Evolutionary conservation across 73 alveolate species (phyloP).

Genomic region (Paramecium primaurelia): DNA sequence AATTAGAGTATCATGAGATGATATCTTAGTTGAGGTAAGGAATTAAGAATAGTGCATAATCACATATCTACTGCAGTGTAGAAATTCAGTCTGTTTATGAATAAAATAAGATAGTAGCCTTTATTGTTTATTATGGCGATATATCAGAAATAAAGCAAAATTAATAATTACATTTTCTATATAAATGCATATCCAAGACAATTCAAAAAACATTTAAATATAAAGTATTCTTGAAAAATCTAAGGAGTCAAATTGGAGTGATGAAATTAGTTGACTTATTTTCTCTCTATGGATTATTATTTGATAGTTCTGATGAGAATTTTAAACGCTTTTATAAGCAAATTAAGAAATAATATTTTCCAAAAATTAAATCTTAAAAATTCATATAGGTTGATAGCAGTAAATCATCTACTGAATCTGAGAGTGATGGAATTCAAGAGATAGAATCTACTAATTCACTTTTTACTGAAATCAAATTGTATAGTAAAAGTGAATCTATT

Average conservation of each 20-base stretch:
- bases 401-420: conserved; percentile 33
- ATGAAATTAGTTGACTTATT: background rate
- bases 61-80: background rate
- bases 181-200: background rate
- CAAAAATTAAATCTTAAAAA: background rate
- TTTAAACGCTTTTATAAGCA: background rate
- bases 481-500: background rate
- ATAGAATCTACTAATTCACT: background rate
- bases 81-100: background rate
- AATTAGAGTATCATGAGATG: background rate
- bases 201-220: background rate
- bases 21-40: background rate
- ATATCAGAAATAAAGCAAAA: background rate
- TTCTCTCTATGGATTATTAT: background rate
- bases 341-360: background rate
- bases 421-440: background rate
- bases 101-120: background rate
- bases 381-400: background rate
- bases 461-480: background rate
- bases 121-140: background rate
- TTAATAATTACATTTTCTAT: background rate
- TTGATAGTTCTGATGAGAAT: background rate
- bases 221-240: background rate
- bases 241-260: background rate
- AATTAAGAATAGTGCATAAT: background rate